A percentile compares a stretch with the other conserved stretches of the same genome.
Conservation (phyloP, 768 basidiomycete species). For the Mycena sanguinolenta region DNA sequence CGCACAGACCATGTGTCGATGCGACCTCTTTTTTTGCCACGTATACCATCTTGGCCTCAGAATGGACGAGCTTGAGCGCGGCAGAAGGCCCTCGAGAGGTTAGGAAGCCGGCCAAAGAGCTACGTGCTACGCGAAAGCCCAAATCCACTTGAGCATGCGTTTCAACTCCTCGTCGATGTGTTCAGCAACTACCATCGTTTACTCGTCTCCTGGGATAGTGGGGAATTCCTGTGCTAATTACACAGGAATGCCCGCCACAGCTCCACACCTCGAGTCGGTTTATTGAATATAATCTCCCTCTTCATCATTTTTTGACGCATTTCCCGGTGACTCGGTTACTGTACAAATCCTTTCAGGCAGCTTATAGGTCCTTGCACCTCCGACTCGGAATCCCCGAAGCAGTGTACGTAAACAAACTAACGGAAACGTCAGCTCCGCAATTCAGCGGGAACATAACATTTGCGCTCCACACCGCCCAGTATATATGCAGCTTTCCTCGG, state of each 20-base stretch:
- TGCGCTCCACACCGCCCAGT: constrained; percentile 15
- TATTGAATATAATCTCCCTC: neutral
- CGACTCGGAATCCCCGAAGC: constrained; percentile 23
- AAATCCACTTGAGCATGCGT: neutral
- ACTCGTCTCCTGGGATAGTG: neutral
- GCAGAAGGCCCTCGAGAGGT: constrained; percentile 24
- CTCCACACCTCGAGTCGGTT: neutral
- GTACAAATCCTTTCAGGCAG: neutral
- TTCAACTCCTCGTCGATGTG: neutral
- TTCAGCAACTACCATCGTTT: neutral
- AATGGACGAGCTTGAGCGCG: constrained; percentile 29
- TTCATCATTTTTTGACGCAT: neutral
- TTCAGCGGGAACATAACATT: constrained; percentile 27
- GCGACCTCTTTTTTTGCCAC: constrained; percentile 3
- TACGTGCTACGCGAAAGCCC: neutral
- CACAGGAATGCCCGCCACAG: neutral
- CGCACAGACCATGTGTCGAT: neutral
- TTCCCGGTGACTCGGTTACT: neutral
- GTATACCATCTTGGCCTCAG: neutral
- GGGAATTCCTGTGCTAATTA: neutral
- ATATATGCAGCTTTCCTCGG: constrained; percentile 14
- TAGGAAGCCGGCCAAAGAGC: constrained; percentile 18
- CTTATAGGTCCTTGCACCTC: constrained; percentile 12
- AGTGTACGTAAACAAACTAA: constrained; percentile 16
- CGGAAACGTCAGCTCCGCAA: constrained; percentile 17